phyloP scores from a whole-genome alignment of 495 filamentous ascomycete genomes.

The Podospora bellae-mahoneyi region DNA sequence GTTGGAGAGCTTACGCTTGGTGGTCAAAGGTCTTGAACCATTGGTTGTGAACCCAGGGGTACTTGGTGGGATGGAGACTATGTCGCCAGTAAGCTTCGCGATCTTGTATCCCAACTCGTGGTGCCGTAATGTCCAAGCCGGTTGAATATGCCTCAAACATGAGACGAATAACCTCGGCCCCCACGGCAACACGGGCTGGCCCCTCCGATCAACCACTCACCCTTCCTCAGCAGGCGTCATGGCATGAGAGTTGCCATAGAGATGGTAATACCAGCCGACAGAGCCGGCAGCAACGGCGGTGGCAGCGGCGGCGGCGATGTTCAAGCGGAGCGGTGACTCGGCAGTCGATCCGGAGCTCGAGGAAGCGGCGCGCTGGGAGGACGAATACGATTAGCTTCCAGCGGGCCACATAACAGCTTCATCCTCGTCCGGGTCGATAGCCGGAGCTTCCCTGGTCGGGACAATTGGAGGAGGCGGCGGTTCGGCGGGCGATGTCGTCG shows the following conservation, averaged over 20 bases:
- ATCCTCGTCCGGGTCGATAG: slow-evolving; percentile 6
- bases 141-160: slow-evolving; percentile 37
- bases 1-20: slow-evolving; percentile 65
- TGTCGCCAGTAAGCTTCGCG: slow-evolving; percentile 30
- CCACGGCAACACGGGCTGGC: slow-evolving; percentile 10
- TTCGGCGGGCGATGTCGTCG: slow-evolving; percentile 16
- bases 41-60: slow-evolving; percentile 92
- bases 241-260: slow-evolving; percentile 85
- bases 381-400: slow-evolving; percentile 22
- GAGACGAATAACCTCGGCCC: slow-evolving; percentile 21
- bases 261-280: slow-evolving; percentile 91
- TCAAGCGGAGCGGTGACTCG: slow-evolving; percentile 63
- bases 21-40: slow-evolving; percentile 96
- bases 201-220: slow-evolving; percentile 55
- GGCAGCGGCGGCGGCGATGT: slow-evolving; percentile 75
- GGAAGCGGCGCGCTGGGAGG: slow-evolving; percentile 57
- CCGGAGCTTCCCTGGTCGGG: slow-evolving; percentile 10
- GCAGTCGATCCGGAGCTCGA: slow-evolving; percentile 55
- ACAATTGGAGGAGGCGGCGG: slow-evolving; percentile 15
- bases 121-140: slow-evolving; percentile 7
- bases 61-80: slow-evolving; percentile 86
- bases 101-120: slow-evolving; percentile 15
- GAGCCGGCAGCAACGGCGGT: slow-evolving; percentile 82
- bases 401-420: slow-evolving; percentile 12
- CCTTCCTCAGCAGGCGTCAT: slow-evolving; percentile 96